Evolutionary conservation across 1,284 basidiomycete species (phyloP), one percentile per base, ranked within the genome.

Genomic region (Tremellales sp.): DNA sequence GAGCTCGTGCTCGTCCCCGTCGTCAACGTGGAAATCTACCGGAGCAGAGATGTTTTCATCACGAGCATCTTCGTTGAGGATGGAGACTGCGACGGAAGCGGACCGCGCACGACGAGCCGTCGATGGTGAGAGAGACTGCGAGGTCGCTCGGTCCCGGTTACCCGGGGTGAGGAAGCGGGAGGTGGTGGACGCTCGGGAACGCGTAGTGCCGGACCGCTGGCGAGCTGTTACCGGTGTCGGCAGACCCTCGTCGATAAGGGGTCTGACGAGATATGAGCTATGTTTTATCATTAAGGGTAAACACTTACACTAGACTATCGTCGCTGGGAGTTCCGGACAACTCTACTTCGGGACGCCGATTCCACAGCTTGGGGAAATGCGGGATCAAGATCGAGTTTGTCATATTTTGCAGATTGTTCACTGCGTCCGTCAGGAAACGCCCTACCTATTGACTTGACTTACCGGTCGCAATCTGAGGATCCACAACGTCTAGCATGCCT

Each of bases 381-480:
- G 71, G 71, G n/a, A 72, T 56, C 40, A 73, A 51, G 45, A 73
- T 61, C 2, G 58, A 60, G 48, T 73, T 73, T 7, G 69, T 66
- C 28, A 69, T 58, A 45, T 73, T 70, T 52, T 73, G 71, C 5
- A 73, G 53, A 35, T 68, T 61, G 44, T 68, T 68, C 12, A 73
- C 70, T 64, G 22, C 13, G 16, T 3, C 29, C 31, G 5, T 22
- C 43, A 16, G 40, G 34, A 24, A n/a, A 33, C 29, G 1, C 13
- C 5, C 42, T 28, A 9, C 9, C 12, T 27, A 22, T 9, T 5
- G n/a, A 5, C 7, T 13, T 19, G 5, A 58, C 60, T 44, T 25
- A 70, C 66, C 57, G 3, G 66, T 71, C 1, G 66, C 57, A 5
- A 71, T 65, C 18, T 66, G 54, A 5, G 60, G 60, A 47, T 71